Percentiles rank a stretch among this genome's conserved stretches.
Evolutionary conservation across 805 yeast species (phyloP).

Genomic region (Huiozyma sinensis): DNA sequence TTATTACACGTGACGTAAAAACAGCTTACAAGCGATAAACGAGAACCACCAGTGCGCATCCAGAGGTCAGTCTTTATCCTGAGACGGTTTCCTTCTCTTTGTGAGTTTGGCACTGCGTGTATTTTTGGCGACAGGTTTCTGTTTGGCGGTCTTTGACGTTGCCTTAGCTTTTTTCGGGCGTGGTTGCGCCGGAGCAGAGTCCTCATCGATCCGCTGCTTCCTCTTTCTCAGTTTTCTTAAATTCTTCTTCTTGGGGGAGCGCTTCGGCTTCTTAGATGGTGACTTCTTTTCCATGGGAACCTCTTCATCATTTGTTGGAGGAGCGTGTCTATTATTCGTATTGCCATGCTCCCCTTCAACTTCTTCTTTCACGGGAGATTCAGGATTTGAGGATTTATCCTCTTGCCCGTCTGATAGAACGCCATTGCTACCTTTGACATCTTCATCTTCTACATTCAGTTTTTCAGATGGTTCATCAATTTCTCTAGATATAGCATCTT

Average conservation of each 20-base stretch:
- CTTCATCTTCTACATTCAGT: not conserved
- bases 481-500: too few relatives aligned
- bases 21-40: too few relatives aligned
- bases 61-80: too few relatives aligned
- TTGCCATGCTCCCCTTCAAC: not conserved
- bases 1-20: too few relatives aligned
- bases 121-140: too few relatives aligned
- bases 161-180: constrained; percentile 1
- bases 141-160: too few relatives aligned
- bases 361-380: not conserved
- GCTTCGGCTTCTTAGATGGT: not conserved
- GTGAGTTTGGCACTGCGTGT: too few relatives aligned
- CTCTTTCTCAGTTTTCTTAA: constrained; percentile 4
- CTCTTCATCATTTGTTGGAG: not conserved
- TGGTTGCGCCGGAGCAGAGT: not conserved
- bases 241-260: not conserved
- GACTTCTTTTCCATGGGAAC: not conserved
- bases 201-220: constrained; percentile 5
- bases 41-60: too few relatives aligned
- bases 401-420: not conserved
- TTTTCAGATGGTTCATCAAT: too few relatives aligned
- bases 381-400: not conserved
- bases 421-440: not conserved
- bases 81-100: too few relatives aligned
- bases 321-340: not conserved